Base-by-base conservation (phyloP, 2,329 filamentous ascomycete genomes). In the Periconia sp. region DNA sequence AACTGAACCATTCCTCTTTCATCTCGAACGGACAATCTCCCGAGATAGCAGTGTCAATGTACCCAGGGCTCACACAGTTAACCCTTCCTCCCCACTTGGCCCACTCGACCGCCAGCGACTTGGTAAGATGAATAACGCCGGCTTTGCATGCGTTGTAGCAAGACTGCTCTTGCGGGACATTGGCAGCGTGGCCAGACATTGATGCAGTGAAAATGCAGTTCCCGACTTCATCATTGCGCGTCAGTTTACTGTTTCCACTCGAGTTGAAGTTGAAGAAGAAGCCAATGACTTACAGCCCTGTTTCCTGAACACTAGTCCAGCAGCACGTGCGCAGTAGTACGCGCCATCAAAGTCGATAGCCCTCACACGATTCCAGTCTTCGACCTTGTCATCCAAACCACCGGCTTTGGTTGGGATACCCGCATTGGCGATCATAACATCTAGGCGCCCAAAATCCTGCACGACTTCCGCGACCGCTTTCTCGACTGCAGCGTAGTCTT, bases 101-200 rank as follows among this genome's bases (percentile, higher is more conserved):
- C 89, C 89, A 92, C 77, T 92, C 89, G 33, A 88, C 87, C 46
- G 88, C 89, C 31, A 92, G 83, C 3, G 87, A 91, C 79, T 89
- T 90, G 74, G 85, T 87, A 50, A 92, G 82, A 76, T 90, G 87
- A 61, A 91, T 83, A 37, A 92, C 88, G 64, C 86, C 89, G 15
- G 89, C 89, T 82, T 92, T 92, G 76, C 87, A 90, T 10, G 88
- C 88, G 69, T 92, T 92, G 83, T 92, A 92, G 77, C 87, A 90
- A 46, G 81, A 85, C 78, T 92, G 89, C 78, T 91, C 87, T 77
- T 92, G 89, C 6, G 89, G 75, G 58, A 73, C 76, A 66, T 77
- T 77, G 62, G 77, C 76, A 35, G 76, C 66, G 20, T 64, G 63
- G 45, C 74, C 76, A 33, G 74, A 76, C 72, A 78, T 91, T 67